Evolutionary conservation across 2,329 filamentous ascomycete genomes (phyloP), one percentile per base, ranked within the genome.

Genomic region (Uncinocarpus reesii): DNA sequence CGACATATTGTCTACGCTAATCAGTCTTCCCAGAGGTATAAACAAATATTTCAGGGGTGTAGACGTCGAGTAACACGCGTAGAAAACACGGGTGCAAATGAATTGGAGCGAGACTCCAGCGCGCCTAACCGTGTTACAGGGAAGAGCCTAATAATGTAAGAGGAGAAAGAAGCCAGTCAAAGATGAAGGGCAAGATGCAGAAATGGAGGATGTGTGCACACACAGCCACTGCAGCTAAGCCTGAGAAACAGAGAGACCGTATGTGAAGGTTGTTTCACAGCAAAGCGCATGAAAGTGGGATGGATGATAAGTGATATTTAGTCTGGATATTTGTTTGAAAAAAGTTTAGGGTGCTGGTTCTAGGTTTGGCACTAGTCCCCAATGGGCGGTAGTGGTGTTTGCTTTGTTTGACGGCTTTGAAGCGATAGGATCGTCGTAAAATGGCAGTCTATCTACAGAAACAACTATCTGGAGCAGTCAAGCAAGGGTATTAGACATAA

Each of bases 1-100:
- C 66, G 90, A 95, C 87, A 94, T 92, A 54, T 58, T 70, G 57
- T 41, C 36, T 18, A 15, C 38, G 32, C 16, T 26, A 36, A 23
- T 6, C 8, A 43, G n/a, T 13, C 20, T 34, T 24, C 35, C n/a
- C 26, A 34, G 18, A 7, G 10, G 10, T 8, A n/a, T 7, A 11
- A 31, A n/a, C 15, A 20, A 8, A 7, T 21, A 16, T n/a, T 15
- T 24, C 10, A 23, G 11, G 10, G 13, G 16, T 37, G 11, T 3
- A 32, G 26, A 5, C 5, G 20, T 2, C 7, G 21, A 18, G 20
- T 11, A 15, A 2, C 15, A 26, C 38, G 46, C 38, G 46, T 24
- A 29, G 26, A 15, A 40, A 7, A 20, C 4, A 37, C 35, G 35
- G 16, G 35, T n/a, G 18, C 15, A 13, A 42, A 28, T 24, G 4